Evolutionary conservation across 495 filamentous ascomycete genomes (phyloP), one percentile per base, ranked within the genome.

Genomic region (Usnea hakonensis): DNA sequence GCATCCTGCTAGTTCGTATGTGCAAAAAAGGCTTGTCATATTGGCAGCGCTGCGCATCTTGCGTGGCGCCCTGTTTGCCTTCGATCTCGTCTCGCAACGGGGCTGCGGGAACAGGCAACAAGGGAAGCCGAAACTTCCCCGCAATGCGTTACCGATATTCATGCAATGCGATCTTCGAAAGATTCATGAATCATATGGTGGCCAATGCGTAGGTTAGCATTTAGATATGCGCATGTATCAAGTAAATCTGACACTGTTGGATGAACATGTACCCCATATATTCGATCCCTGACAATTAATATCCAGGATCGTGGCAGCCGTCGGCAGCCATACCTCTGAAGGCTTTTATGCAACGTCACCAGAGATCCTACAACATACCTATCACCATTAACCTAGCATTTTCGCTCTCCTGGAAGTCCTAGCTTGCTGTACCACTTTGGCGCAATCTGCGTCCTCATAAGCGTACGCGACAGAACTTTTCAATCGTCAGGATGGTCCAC

Each of bases 391-490:
- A n/a, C n/a, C n/a, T n/a, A n/a, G 2, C 4, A 11, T 26, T 16
- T 52, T 17, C 48, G 13, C 26, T 13, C 46, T 11, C 46, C 23
- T 5, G 23, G 13, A 30, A 52, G 2, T 52, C 10, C 11, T 52
- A 52, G 48, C 46, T 50, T 23, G 21, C 21, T 21, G 46, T 50
- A 50, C 23, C 46, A 50, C 46, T 48, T 28, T 50, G 46, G 46
- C 48, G 48, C 48, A 32, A 30, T 52, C 48, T 52, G 48, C 48
- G 28, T 11, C 48, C 46, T 52, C 48, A 52, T 52, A 52, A 52
- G 48, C 48, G 48, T 52, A 52, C 48, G 26, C 48, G 48, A 52
- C 48, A 32, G 28, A 52, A 19, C 28, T n/a, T 52, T 16, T 52
- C 48, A 32, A 5, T 28, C 5, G 17, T 26, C 48, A 52, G 48